These are phyloP conservation scores for Termitomyces sp. DNA, from an alignment of 768 basidiomycete genomes.

Conservation along the genomic window DNA sequence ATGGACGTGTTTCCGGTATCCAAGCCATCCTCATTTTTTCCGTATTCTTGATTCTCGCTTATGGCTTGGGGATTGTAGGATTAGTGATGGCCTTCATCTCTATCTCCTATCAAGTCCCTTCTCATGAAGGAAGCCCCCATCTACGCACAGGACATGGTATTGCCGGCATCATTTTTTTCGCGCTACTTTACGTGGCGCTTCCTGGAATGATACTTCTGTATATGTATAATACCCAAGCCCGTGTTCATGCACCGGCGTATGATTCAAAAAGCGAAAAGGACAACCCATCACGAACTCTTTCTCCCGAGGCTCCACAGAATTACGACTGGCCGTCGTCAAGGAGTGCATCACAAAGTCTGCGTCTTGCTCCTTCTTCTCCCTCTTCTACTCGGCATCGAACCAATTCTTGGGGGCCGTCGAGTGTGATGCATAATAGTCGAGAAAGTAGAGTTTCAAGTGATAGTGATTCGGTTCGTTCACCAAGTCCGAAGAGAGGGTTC, in stretches of 20 bases:
- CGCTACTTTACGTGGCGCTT: conserved; percentile 53
- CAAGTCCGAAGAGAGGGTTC: conserved; percentile 38
- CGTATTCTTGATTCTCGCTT: conserved; percentile 40
- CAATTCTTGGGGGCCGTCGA: conserved; percentile 48
- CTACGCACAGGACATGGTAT: conserved; percentile 62
- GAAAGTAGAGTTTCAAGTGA: conserved; percentile 45
- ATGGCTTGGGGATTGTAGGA: conserved; percentile 61
- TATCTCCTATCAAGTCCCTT: conserved; percentile 31
- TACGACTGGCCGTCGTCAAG: conserved; percentile 25
- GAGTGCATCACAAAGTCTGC: conserved; percentile 34
- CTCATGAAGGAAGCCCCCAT: conserved; percentile 24
- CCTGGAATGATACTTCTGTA: conserved; percentile 39
- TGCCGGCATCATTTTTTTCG: conserved; percentile 63
- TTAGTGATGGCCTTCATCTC: conserved; percentile 63
- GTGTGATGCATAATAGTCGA: conserved; percentile 35
- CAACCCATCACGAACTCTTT: conserved; percentile 15
- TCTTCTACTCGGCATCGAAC: conserved; percentile 42
- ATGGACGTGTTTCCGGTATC: background rate
- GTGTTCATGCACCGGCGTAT: conserved; percentile 2
- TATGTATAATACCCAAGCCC: conserved; percentile 6
- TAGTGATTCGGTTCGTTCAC: conserved; percentile 42
- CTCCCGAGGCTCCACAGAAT: conserved; percentile 28
- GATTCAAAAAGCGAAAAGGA: conserved; percentile 16
- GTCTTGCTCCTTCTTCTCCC: conserved; percentile 35
- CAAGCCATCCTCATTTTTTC: conserved; percentile 19